Conservation (phyloP, 257 asterid genomes). For the Prunella vulgaris region DNA sequence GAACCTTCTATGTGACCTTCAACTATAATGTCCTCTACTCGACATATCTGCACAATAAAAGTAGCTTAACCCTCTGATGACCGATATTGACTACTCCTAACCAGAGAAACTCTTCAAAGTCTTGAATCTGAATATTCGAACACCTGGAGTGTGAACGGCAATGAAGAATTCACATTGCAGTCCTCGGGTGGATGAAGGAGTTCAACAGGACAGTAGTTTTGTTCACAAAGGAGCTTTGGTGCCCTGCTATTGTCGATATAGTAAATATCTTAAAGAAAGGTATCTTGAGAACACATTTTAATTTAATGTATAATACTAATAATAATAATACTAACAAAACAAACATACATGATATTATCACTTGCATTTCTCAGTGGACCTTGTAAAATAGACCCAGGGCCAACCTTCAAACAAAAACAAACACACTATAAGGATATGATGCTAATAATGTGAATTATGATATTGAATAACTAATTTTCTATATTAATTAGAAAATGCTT, state of each 20-base stretch:
- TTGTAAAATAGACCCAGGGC: conserved; percentile 75
- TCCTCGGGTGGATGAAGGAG: conserved; percentile 87
- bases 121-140: conserved; percentile 33
- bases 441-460: conserved; percentile 9
- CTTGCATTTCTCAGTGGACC: conserved; percentile 67
- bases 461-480: background rate
- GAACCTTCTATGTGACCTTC: conserved; percentile 80
- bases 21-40: conserved; percentile 71
- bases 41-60: conserved; percentile 64
- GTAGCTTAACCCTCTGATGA: conserved; percentile 23
- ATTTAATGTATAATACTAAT: background rate
- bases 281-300: conserved; percentile 12
- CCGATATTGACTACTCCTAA: conserved; percentile 30
- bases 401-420: conserved; percentile 53
- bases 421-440: conserved; percentile 21
- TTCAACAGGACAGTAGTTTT: conserved; percentile 58
- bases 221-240: conserved; percentile 52
- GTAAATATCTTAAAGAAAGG: background rate
- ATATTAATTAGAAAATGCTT: background rate
- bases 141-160: conserved; percentile 91
- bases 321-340: background rate
- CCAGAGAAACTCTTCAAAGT: conserved; percentile 37
- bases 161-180: conserved; percentile 81
- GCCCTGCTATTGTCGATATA: conserved; percentile 34
- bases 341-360: conserved; percentile 49